A percentile compares a stretch with the other conserved stretches of the same genome.
Conservation (phyloP, 1,284 basidiomycete genomes). For the Cryptococcus depauperatus region DNA sequence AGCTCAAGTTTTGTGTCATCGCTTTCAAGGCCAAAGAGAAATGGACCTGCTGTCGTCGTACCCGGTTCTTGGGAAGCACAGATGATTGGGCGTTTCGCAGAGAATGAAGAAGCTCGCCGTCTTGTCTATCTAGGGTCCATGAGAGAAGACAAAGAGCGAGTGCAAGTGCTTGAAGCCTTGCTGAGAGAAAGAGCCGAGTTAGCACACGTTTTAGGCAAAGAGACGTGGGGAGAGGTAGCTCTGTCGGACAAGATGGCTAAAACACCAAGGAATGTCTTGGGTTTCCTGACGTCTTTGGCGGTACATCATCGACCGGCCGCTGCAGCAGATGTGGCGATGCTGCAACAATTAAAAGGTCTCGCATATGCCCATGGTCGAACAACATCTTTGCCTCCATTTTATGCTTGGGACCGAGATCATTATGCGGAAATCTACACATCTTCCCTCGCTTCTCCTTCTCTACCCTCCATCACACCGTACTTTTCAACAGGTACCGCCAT, state of each 20-base stretch:
- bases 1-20: conserved; percentile 42
- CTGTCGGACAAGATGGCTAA: conserved; percentile 91
- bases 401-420: conserved; percentile 89
- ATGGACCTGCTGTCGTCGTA: conserved; percentile 55
- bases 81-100: conserved; percentile 81
- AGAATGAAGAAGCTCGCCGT: conserved; percentile 67
- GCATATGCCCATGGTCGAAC: conserved; percentile 47
- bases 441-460: conserved; percentile 55
- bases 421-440: conserved; percentile 48
- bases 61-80: conserved; percentile 83
- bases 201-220: conserved; percentile 70
- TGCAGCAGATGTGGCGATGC: conserved; percentile 58
- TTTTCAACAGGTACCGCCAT: conserved; percentile 76
- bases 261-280: conserved; percentile 75
- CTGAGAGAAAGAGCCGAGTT: conserved; percentile 68
- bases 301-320: conserved; percentile 68
- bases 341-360: conserved; percentile 66
- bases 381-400: conserved; percentile 54
- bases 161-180: conserved; percentile 62
- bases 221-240: conserved; percentile 73
- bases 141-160: conserved; percentile 47
- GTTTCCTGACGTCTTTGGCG: conserved; percentile 71
- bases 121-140: conserved; percentile 67
- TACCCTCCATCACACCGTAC: conserved; percentile 56
- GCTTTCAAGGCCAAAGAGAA: conserved; percentile 45